These are phyloP conservation scores for Diaporthe velutina DNA, from an alignment of 2,329 filamentous ascomycete species.

Conservation along the genomic window DNA sequence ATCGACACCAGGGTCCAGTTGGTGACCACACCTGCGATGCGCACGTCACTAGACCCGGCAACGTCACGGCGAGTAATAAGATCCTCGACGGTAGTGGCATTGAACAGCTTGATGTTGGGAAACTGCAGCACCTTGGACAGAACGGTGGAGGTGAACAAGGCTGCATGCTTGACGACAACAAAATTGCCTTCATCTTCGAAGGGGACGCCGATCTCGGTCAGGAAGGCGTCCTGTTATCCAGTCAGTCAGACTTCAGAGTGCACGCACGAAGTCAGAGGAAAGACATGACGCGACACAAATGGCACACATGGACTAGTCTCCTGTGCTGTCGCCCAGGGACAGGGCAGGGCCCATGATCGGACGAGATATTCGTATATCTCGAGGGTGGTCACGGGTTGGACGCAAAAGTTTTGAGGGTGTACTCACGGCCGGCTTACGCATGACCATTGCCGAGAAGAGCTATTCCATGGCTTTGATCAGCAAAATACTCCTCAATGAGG, in stretches of 20 bases:
- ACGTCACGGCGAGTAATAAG: conserved; percentile 81
- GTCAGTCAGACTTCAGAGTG: not conserved
- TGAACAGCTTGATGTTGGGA: conserved; percentile 96
- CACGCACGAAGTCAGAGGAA: too few species aligned
- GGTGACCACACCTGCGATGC: conserved; percentile 90
- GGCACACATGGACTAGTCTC: not conserved
- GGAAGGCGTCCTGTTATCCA: conserved; percentile 73
- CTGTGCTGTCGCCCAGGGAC: not conserved
- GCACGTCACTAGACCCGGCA: conserved; percentile 65
- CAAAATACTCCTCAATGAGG: too few species aligned
- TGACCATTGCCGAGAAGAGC: conserved; percentile 95
- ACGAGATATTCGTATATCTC: not conserved
- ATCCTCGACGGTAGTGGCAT: conserved; percentile 92
- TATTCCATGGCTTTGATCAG: not conserved
- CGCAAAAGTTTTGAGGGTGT: not conserved
- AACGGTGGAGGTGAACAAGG: conserved; percentile 90
- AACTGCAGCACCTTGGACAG: conserved; percentile 85
- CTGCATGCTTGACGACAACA: conserved; percentile 94
- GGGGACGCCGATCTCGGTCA: conserved; percentile 83
- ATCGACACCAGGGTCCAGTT: conserved; percentile 95
- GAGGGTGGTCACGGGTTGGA: not conserved
- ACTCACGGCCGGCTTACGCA: conserved; percentile 83
- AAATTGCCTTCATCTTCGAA: conserved; percentile 91
- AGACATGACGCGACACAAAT: not conserved
- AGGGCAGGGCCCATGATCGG: not conserved